phyloP scores from a whole-genome alignment of 2,329 filamentous ascomycete species.

The Hymenotorrendiella dingleyae region DNA sequence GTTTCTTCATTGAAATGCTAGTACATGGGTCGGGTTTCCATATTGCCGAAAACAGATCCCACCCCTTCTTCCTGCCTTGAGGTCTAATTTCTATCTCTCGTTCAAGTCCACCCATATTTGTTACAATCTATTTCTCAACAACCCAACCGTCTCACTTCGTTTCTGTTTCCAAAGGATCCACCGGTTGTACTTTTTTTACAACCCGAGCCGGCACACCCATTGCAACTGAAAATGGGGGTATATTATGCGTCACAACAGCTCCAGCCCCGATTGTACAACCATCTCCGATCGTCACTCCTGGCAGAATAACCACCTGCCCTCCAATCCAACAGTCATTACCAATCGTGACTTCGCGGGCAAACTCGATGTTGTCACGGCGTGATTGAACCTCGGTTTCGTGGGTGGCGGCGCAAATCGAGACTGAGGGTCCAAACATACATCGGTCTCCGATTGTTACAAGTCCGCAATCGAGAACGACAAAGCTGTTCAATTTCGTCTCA shows the following conservation, averaged over 20 bases:
- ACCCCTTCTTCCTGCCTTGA: no score
- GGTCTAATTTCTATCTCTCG: no score
- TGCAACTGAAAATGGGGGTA: slow-evolving; percentile 43
- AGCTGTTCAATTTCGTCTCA: not conserved
- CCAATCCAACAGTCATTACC: slow-evolving; percentile 52
- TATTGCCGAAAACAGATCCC: no score
- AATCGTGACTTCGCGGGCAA: slow-evolving; percentile 39
- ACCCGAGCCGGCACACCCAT: slow-evolving; percentile 44
- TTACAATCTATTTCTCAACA: no score
- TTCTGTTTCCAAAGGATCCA: no score
- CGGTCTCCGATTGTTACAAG: slow-evolving; percentile 42
- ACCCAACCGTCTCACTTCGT: no score
- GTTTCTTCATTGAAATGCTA: no score
- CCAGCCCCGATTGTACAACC: slow-evolving; percentile 46
- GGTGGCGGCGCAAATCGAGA: slow-evolving; percentile 63
- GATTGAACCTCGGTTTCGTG: slow-evolving; percentile 61
- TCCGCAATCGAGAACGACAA: slow-evolving; percentile 60
- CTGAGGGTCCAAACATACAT: slow-evolving; percentile 57
- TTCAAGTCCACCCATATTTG: no score
- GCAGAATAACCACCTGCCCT: slow-evolving; percentile 43
- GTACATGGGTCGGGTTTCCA: no score
- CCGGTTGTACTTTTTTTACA: slow-evolving; percentile 37
- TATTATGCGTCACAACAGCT: slow-evolving; percentile 43
- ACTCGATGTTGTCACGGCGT: slow-evolving; percentile 42
- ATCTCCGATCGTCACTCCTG: slow-evolving; percentile 46